These are phyloP conservation scores for Diaporthe longicolla DNA, from an alignment of 2,329 filamentous ascomycete genomes.

Conservation along the genomic window DNA sequence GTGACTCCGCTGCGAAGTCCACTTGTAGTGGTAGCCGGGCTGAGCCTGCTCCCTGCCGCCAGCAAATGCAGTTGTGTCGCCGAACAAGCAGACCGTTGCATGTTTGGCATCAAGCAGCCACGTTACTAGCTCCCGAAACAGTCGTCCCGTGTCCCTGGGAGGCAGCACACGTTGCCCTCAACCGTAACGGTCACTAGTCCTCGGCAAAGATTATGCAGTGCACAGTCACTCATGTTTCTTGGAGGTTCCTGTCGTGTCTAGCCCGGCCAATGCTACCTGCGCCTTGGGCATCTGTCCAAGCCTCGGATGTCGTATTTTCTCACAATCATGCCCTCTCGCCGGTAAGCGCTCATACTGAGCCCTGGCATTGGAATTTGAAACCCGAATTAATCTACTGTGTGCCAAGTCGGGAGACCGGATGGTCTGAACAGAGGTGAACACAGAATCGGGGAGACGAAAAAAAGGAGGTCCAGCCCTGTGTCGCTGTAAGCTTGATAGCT, in stretches of 20 bases:
- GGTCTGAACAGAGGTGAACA: not conserved
- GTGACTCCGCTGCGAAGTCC: not conserved
- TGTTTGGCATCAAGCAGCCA: conserved; percentile 19
- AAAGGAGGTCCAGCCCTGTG: not conserved
- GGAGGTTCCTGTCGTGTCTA: not conserved
- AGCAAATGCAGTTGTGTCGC: not conserved
- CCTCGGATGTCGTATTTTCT: not conserved
- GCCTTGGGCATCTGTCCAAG: conserved; percentile 14
- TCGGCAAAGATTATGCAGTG: not conserved
- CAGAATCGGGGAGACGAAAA: too few relatives aligned
- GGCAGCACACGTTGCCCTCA: not conserved
- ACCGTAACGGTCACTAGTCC: conserved; percentile 24
- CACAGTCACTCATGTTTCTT: not conserved
- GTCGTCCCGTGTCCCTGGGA: conserved; percentile 14
- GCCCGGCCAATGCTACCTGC: conserved; percentile 6
- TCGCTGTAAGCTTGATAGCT: not conserved
- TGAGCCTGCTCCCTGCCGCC: not conserved
- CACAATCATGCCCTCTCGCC: not conserved
- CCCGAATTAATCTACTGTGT: not conserved
- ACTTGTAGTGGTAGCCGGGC: not conserved
- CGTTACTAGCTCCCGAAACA: conserved; percentile 17
- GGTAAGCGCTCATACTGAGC: not conserved
- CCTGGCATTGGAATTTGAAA: too few relatives aligned
- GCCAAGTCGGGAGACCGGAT: too few relatives aligned
- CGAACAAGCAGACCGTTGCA: not conserved